Base-by-base conservation (phyloP, 305 asterid genomes). In the Ilex paraguariensis region DNA sequence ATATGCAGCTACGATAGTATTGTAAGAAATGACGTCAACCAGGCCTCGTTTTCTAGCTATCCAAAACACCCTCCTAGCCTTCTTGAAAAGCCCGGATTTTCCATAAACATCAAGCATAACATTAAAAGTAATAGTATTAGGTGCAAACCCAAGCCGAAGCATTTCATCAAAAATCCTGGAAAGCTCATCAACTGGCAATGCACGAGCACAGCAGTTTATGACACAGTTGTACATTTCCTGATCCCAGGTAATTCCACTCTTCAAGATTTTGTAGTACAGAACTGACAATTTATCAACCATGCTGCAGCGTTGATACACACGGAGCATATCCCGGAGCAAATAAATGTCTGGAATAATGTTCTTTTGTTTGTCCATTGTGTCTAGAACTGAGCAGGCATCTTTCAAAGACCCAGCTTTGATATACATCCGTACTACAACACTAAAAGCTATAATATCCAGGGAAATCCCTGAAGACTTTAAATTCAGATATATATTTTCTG, bases 171-270 rank as follows among this genome's bases (percentile, higher is more conserved):
- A 87, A 44, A 89, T 82, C 83, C 82, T 85, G 0, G 95, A 77
- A 13, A 91, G 95, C 66, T 91, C 98, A 69, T 91, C 98, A 48
- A 91, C 93, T 14, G 95, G 95, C 74, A 91, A 70, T 28, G 95
- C 95, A 42, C 77, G 70, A 12, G 97, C 85, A 54, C 98, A 91
- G 66, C 97, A 91, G 76, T 87, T 88, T 77, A 91, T 83, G 39
- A 87, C 85, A 56, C 95, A 91, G 69, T 81, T 91, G 77, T 88
- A 91, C 98, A 91, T 83, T 70, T 91, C 91, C 78, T 84, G 86
- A 69, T 91, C 95, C 97, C 95, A 87, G 51, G 73, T 67, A 62
- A 70, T 77, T 57, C 77, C 77, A 21, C 74, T 75, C 80, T 82
- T 91, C 85, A 81, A 62, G 66, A 80, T 77, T 79, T 72, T 77